phyloP scores from a whole-genome alignment of 139 green algal genomes.

The Tetraselmis striata region DNA sequence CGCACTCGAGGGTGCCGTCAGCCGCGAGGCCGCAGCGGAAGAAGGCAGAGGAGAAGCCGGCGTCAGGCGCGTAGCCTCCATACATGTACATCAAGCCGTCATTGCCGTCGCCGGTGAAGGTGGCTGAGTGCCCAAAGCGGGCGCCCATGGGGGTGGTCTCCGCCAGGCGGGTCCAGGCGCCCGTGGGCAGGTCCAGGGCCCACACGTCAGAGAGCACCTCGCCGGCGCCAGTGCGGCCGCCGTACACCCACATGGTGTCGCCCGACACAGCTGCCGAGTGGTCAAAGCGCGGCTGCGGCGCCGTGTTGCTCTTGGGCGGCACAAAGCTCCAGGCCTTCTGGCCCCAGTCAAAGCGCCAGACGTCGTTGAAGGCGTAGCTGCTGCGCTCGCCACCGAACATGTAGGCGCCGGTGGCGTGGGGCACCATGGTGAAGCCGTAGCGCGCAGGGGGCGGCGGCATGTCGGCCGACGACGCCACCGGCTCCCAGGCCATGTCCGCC shows the following conservation, averaged over 20 bases:
- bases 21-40: not conserved
- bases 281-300: constrained; percentile 10
- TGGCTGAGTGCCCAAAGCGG: constrained; percentile 12
- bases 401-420: constrained; percentile 3
- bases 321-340: constrained; percentile 10
- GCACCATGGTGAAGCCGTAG: not conserved
- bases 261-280: constrained; percentile 11
- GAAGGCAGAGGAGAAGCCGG: constrained; percentile 14
- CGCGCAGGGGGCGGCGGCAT: too few relatives aligned
- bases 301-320: not conserved
- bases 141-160: constrained; percentile 1
- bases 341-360: constrained; percentile 23
- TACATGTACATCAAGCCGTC: constrained; percentile 5
- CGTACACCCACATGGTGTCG: constrained; percentile 18
- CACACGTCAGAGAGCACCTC: constrained; percentile 14
- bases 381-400: constrained; percentile 28
- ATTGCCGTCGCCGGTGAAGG: not conserved
- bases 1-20: not conserved
- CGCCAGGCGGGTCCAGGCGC: constrained; percentile 5
- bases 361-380: constrained; percentile 22
- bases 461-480: not conserved
- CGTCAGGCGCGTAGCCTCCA: constrained; percentile 14
- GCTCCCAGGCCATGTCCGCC: not conserved
- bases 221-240: not conserved
- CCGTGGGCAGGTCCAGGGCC: constrained; percentile 4